Evolutionary conservation across 176 grass and related monocot species (phyloP), one percentile per base, ranked within the genome.

Genomic region (Zea luxurians): DNA sequence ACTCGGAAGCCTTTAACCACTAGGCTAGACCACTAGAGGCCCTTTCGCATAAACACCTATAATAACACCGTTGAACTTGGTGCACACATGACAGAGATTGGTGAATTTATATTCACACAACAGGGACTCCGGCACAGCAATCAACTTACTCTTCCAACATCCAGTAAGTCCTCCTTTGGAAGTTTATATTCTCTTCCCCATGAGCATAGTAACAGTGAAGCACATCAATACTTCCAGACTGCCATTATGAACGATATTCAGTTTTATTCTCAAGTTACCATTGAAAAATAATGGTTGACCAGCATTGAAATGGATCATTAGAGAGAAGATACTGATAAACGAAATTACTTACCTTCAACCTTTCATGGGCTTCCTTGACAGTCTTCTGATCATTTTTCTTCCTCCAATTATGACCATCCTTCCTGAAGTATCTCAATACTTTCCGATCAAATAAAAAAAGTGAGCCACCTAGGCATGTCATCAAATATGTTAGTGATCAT

Each of bases 161-260:
- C 93, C 93, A 96, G 48, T 96, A 96, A 74, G 87, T 90, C 84
- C 93, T 86, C 71, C 93, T 96, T 73, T 96, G 93, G 75, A 96
- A 92, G 71, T 90, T 88, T 65, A 88, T 90, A 73, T 90, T 92
- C 17, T 92, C 90, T 76, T 96, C 87, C 13, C 93, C 93, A 90
- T 96, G 93, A 35, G 93, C 93, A 86, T 96, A 96, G 69, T 96
- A 96, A 73, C 93, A 96, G 73, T 96, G 89, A 83, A 96, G 89
- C 41, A 96, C 87, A 88, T 96, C 93, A 83, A 92, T 72, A 71
- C 90, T 96, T 67, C 92, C 92, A 85, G 80, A 91, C 92, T 95
- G 77, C 48, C 70, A 53, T 66, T 50, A 41, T 10, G 18, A 62
- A 80, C 35, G 44, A 69, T 1, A 61, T 4, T 52, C 5, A 13